Base-by-base conservation (phyloP, 352 stramenopile genomes). In the Phytophthora colocasiae region DNA sequence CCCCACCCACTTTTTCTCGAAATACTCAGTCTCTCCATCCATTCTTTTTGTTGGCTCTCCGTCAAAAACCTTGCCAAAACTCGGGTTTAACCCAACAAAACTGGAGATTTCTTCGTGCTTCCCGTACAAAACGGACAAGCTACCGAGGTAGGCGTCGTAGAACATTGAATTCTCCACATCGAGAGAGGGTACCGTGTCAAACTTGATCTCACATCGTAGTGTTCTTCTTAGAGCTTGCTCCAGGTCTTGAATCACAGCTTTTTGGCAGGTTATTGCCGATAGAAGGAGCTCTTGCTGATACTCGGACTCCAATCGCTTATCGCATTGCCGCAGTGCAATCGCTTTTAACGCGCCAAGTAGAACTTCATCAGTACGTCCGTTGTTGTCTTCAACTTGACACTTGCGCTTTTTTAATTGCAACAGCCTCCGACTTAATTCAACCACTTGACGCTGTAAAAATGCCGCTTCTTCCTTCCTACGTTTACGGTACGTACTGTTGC, bases 1-100 rank as follows among this genome's bases (percentile, higher is more conserved):
- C 7, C 43, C 43, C 8, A 32, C 19, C 43, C 43, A 49, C 9
- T 9, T 19, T 49, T 49, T 49, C 24, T 49, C 19, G 1, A 49
- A 49, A 9, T 49, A 49, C 22, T 49, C 43, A 4, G 19, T 32
- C 24, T 49, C 43, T 34, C 43, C 43, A 49, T 34, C 43, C 43
- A 49, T 2, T 49, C n/a, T 49, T 14, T 14, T 31, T 17, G 19
- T n/a, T 11, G 43, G 22, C 19, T 49, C 19, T 31, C 43, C 43
- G 8, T 3, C 43, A 11, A 49, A 49, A 17, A 49, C 43, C 8
- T 32, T 32, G 11, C 43, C 43, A 26, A n/a, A 26, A 14, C 10
- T 49, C 29, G 43, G 12, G 29, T 34, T 49, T 15, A 17, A 6
- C 5, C 22, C 43, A 1, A 32, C 19, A 14, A 26, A 17, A 49